phyloP scores from a whole-genome alignment of 2,329 filamentous ascomycete species.

The Exophiala bonariae region DNA sequence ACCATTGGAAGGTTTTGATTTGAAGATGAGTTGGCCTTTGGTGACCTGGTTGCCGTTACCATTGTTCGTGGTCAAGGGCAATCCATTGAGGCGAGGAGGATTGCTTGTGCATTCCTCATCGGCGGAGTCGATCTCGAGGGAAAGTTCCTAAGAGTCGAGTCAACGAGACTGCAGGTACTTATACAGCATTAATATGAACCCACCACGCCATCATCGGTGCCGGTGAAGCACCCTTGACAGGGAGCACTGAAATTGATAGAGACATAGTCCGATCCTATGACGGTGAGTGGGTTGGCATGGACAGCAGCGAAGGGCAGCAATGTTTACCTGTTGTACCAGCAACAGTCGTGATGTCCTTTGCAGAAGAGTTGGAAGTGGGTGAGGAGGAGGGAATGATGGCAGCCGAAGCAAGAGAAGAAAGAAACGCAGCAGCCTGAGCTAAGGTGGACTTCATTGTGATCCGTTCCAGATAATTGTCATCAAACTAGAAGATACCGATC shows the following conservation, averaged over 20 bases:
- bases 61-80: constrained; percentile 20
- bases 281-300: constrained; percentile 2
- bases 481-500: too few relatives aligned
- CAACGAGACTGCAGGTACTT: constrained; percentile 4
- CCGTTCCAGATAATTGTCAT: background rate
- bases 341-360: constrained; percentile 24
- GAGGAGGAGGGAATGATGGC: constrained; percentile 16
- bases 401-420: constrained; percentile 16
- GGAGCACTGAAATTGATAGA: constrained; percentile 24
- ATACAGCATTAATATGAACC: constrained; percentile 4
- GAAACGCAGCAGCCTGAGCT: constrained; percentile 18
- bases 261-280: constrained; percentile 18
- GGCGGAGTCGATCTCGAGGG: constrained; percentile 29
- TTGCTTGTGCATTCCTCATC: constrained; percentile 30
- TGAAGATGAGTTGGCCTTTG: constrained; percentile 30
- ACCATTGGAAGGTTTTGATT: constrained; percentile 23
- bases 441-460: constrained; percentile 19
- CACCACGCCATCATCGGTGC: constrained; percentile 23
- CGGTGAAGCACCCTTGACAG: constrained; percentile 22
- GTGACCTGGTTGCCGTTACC: constrained; percentile 9
- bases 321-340: constrained; percentile 27
- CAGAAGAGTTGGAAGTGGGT: background rate
- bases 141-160: constrained; percentile 28
- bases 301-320: background rate
- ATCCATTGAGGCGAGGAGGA: constrained; percentile 32